Evolutionary conservation across 192 early-diverging fungal genomes (phyloP).

Genomic region (Radiomyces spectabilis): DNA sequence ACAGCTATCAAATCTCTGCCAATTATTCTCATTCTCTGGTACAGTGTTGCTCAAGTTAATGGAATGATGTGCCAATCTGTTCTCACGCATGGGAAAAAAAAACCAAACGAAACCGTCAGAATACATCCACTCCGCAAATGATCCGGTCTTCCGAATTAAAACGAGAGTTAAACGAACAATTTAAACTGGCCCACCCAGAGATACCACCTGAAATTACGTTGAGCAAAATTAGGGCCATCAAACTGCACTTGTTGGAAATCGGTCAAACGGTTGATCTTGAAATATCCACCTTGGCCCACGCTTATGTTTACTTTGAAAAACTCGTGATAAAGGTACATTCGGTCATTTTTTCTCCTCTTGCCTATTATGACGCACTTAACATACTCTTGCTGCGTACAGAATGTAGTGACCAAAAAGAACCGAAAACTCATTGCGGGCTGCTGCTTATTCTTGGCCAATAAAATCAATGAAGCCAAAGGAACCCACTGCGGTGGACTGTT

Average conservation of each 20-base stretch:
- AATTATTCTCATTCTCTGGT: background rate
- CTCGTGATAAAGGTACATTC: constrained; percentile 65
- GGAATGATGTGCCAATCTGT: too few relatives aligned
- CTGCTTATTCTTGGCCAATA: constrained; percentile 76
- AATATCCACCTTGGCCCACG: constrained; percentile 79
- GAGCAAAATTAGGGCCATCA: constrained; percentile 81
- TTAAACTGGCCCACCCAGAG: constrained; percentile 71
- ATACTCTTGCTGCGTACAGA: too few relatives aligned
- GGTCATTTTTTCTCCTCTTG: background rate
- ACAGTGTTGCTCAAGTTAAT: too few relatives aligned
- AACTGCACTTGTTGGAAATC: constrained; percentile 63
- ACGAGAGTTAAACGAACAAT: constrained; percentile 83
- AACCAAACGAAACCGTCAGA: too few relatives aligned
- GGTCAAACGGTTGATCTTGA: constrained; percentile 71
- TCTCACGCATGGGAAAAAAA: too few relatives aligned
- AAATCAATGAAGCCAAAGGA: constrained; percentile 84
- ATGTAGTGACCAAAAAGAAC: constrained; percentile 63
- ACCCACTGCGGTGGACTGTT: constrained; percentile 50
- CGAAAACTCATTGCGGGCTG: constrained; percentile 65
- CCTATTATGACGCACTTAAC: background rate
- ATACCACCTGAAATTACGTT: constrained; percentile 77
- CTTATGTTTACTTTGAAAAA: constrained; percentile 96
- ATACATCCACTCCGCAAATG: constrained; percentile 81
- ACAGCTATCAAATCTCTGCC: background rate
- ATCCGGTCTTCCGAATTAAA: constrained; percentile 76